These are phyloP conservation scores for Ramaria rubella DNA, from an alignment of 768 basidiomycete species.

Conservation along the genomic window DNA sequence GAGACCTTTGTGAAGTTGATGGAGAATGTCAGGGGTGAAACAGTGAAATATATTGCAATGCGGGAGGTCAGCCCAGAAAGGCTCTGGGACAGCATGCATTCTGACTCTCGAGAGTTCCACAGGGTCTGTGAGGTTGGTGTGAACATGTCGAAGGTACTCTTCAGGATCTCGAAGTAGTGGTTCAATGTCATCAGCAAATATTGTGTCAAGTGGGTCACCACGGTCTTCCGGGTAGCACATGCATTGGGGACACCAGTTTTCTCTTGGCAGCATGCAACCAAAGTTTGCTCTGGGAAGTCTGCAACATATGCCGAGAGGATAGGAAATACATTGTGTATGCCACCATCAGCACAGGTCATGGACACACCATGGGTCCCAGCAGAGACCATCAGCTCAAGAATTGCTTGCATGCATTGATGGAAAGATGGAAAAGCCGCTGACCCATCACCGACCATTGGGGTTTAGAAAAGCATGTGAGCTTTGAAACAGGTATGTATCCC, in stretches of 20 bases:
- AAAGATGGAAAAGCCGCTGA: slow-evolving; percentile 13
- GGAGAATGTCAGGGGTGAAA: slow-evolving; percentile 38
- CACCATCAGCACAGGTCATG: slow-evolving; percentile 17
- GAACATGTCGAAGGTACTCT: neutral
- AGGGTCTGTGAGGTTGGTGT: neutral
- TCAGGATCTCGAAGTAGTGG: neutral
- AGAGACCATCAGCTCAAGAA: slow-evolving; percentile 16
- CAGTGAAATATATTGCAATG: slow-evolving; percentile 33
- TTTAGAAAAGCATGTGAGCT: neutral
- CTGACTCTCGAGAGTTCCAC: no score
- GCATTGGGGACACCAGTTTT: slow-evolving; percentile 15
- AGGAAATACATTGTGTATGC: slow-evolving; percentile 13
- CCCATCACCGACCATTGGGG: neutral
- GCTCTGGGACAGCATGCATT: neutral
- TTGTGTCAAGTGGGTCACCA: slow-evolving; percentile 7
- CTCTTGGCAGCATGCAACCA: slow-evolving; percentile 16
- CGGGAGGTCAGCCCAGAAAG: slow-evolving; percentile 17
- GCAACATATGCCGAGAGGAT: slow-evolving; percentile 21
- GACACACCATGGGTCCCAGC: slow-evolving; percentile 17
- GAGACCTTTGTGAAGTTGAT: slow-evolving; percentile 41
- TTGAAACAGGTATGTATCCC: slow-evolving; percentile 22
- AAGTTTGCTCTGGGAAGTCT: slow-evolving; percentile 20
- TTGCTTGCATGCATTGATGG: slow-evolving; percentile 18
- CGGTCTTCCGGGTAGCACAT: no score
- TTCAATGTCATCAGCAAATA: neutral